phyloP scores from a whole-genome alignment of 2,329 filamentous ascomycete genomes.

The Cercospora berteroae region DNA sequence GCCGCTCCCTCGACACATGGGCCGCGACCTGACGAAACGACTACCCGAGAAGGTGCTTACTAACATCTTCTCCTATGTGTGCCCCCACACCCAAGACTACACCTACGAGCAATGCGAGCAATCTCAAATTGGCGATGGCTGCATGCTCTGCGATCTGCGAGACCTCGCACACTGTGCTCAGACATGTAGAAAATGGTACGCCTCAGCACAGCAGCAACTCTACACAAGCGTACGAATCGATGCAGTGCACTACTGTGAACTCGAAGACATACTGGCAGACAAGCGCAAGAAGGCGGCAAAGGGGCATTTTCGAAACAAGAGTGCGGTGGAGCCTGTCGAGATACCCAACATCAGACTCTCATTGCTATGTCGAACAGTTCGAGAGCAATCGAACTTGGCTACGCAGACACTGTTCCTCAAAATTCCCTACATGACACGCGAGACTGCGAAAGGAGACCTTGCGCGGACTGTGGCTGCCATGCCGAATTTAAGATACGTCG shows the following conservation, averaged over 20 bases:
- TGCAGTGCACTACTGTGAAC: conserved; percentile 88
- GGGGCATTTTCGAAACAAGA: conserved; percentile 51
- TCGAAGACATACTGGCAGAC: conserved; percentile 77
- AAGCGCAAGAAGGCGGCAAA: conserved; percentile 60
- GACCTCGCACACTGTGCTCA: conserved; percentile 78
- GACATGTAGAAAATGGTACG: conserved; percentile 71
- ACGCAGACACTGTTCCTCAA: conserved; percentile 75
- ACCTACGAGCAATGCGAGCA: conserved; percentile 81
- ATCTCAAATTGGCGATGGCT: conserved; percentile 72
- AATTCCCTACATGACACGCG: conserved; percentile 90
- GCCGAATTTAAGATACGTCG: conserved; percentile 82
- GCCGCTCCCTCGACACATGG: conserved; percentile 16
- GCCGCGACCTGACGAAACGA: conserved; percentile 44
- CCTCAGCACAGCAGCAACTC: conserved; percentile 57
- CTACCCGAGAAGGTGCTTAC: conserved; percentile 70
- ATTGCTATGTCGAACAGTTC: conserved; percentile 76
- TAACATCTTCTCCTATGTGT: conserved; percentile 77
- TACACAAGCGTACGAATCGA: conserved; percentile 88
- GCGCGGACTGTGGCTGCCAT: conserved; percentile 82
- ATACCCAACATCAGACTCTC: conserved; percentile 71
- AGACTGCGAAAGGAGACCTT: conserved; percentile 79
- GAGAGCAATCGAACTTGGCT: conserved; percentile 71
- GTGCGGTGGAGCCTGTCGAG: conserved; percentile 78
- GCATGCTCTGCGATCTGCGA: conserved; percentile 90
- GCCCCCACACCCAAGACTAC: conserved; percentile 75